phyloP scores from a whole-genome alignment of 345 rosid genomes.

The Rhizophora apiculata region DNA sequence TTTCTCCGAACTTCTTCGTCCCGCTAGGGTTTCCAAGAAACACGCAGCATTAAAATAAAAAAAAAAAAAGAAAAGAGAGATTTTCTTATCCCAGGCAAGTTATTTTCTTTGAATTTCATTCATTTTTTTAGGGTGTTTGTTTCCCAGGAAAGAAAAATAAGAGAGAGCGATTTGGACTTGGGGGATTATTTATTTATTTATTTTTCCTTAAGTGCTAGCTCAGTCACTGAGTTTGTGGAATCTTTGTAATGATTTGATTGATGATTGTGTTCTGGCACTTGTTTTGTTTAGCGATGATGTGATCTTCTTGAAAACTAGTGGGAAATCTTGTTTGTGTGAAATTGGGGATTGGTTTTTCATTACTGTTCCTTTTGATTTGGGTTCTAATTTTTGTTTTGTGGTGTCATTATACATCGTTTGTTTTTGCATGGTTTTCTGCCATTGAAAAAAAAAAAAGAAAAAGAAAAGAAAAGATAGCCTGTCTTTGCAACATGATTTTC shows the following conservation, averaged over 20 bases:
- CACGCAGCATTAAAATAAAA: not conserved
- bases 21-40: slow-evolving; percentile 42
- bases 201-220: not conserved
- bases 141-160: slow-evolving; percentile 2
- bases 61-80: not conserved
- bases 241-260: not conserved
- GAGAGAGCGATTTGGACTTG: not conserved
- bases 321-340: no score
- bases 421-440: no score
- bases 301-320: no score
- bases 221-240: not conserved
- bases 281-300: not conserved
- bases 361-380: no score
- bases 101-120: not conserved
- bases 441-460: no score
- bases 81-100: slow-evolving; percentile 32
- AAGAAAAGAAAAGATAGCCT: no score
- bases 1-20: not conserved
- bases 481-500: no score
- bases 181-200: not conserved
- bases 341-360: no score
- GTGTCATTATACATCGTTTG: no score
- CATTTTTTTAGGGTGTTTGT: not conserved
- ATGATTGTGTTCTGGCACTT: not conserved
- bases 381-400: no score